Conservation (phyloP, 2,329 filamentous ascomycete species). For the Acephala macrosclerotiorum region DNA sequence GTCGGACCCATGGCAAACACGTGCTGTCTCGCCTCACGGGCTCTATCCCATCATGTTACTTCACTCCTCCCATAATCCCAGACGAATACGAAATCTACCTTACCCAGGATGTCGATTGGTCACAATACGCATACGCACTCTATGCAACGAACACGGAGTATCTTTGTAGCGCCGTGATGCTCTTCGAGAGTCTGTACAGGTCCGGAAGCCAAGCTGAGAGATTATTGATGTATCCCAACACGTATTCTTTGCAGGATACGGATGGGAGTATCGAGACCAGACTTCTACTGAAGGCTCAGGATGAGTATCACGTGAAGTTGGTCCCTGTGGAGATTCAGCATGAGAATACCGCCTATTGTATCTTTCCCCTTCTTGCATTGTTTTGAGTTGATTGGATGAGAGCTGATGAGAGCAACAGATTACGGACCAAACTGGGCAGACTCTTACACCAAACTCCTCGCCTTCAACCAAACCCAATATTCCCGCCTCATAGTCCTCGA, state of each 20-base stretch:
- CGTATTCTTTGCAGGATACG: conserved; percentile 44
- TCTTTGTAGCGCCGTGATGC: conserved; percentile 59
- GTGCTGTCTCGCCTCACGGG: conserved; percentile 20
- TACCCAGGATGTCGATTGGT: conserved; percentile 49
- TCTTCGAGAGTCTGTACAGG: conserved; percentile 53
- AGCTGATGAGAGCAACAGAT: conserved; percentile 16
- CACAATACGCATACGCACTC: conserved; percentile 55
- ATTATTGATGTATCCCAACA: conserved; percentile 54
- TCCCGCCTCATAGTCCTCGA: conserved; percentile 34
- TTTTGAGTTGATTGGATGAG: no score
- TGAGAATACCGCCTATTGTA: conserved; percentile 47
- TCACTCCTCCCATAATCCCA: conserved; percentile 16
- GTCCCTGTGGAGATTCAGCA: conserved; percentile 51
- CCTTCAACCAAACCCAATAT: conserved; percentile 72
- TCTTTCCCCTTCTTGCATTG: no score
- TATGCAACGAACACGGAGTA: conserved; percentile 57
- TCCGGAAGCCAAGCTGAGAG: conserved; percentile 53
- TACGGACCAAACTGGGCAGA: conserved; percentile 34
- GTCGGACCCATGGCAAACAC: not conserved
- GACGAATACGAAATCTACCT: not conserved
- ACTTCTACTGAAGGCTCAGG: conserved; percentile 51
- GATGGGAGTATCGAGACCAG: conserved; percentile 43
- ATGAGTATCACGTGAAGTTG: conserved; percentile 54
- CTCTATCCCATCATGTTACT: conserved; percentile 25
- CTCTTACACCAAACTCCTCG: conserved; percentile 72